A percentile compares a stretch with the other conserved stretches of the same genome.
These are phyloP conservation scores for Cicer cuneatum DNA, from an alignment of 306 rosid genomes.

Conservation along the genomic window DNA sequence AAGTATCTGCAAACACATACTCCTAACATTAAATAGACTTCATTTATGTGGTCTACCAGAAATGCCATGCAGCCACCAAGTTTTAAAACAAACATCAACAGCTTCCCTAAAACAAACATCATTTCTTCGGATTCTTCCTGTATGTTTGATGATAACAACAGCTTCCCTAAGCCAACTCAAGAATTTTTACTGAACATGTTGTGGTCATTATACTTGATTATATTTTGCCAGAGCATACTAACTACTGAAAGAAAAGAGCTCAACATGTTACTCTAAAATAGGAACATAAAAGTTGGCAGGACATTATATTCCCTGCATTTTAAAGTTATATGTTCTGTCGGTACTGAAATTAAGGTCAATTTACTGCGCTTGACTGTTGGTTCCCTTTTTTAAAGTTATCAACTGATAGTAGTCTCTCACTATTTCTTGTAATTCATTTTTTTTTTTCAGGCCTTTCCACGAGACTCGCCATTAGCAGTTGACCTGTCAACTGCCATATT, in stretches of 20 bases:
- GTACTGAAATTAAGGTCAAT: background rate
- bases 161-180: background rate
- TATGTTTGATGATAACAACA: constrained; percentile 14
- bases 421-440: constrained; percentile 24
- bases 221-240: too few species aligned
- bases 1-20: constrained; percentile 54
- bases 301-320: background rate
- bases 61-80: too few species aligned
- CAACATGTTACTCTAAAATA: background rate
- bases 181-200: too few species aligned
- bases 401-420: background rate
- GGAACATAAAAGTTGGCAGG: background rate
- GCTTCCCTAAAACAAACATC: too few species aligned
- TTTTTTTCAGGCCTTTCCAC: constrained; percentile 74
- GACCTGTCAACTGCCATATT: constrained; percentile 88
- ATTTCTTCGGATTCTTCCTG: background rate
- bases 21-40: background rate
- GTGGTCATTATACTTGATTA: too few species aligned
- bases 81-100: too few species aligned
- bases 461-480: constrained; percentile 88
- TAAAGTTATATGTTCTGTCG: background rate
- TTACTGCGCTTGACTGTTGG: background rate
- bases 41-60: too few species aligned
- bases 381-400: constrained; percentile 6
- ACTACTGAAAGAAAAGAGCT: background rate